A percentile compares a stretch with the other conserved stretches of the same genome.
These are phyloP conservation scores for Malus orientalis DNA, from an alignment of 306 rosid species.

Conservation along the genomic window DNA sequence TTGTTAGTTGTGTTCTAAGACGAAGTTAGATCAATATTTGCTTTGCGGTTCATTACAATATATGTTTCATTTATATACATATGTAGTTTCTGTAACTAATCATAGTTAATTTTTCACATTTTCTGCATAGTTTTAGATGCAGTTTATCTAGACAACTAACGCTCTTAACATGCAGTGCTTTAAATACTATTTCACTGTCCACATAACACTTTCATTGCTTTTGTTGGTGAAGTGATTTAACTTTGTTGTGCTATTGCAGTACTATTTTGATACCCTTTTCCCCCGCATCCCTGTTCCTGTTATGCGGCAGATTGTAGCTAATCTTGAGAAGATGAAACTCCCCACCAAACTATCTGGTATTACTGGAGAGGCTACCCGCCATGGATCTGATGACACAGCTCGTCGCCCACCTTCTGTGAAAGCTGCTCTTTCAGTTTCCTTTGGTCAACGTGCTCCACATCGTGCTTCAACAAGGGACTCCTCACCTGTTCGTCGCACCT, in stretches of 20 bases:
- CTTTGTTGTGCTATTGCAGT: constrained; percentile 49
- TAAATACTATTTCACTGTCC: neutral
- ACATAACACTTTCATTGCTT: neutral
- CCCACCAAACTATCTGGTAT: constrained; percentile 67
- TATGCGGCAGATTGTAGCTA: constrained; percentile 66
- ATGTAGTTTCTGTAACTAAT: neutral
- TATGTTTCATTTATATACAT: neutral
- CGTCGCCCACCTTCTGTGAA: constrained; percentile 98
- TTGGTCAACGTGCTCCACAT: constrained; percentile 99
- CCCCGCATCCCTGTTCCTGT: constrained; percentile 99
- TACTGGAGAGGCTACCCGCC: constrained; percentile 86
- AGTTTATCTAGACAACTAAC: neutral
- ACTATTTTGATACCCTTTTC: constrained; percentile 93
- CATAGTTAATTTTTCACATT: neutral
- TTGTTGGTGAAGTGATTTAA: constrained; percentile 17
- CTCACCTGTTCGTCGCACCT: constrained; percentile 82
- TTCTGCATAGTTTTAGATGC: neutral
- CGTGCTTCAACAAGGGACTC: constrained; percentile 97
- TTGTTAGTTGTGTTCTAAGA: neutral
- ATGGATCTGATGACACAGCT: constrained; percentile 92
- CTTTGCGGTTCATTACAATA: neutral
- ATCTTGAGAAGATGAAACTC: constrained; percentile 83
- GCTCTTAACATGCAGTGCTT: neutral
- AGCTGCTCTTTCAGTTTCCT: constrained; percentile 95
- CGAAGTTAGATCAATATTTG: neutral